Evolutionary conservation across 176 grass and related monocot species (phyloP).

Genomic region (Cenchrus americanus): DNA sequence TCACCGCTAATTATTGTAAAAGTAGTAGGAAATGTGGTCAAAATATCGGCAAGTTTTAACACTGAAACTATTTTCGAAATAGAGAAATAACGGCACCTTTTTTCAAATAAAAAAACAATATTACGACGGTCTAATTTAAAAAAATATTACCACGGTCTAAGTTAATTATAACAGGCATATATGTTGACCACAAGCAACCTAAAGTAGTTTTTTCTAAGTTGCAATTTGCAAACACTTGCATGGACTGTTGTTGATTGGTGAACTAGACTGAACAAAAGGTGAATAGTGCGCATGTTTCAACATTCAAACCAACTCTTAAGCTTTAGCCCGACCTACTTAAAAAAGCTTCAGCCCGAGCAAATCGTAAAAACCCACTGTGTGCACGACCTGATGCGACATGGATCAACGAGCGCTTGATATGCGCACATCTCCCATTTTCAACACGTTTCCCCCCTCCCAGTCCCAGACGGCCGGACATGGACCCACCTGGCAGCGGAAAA

Average conservation of each 20-base stretch:
- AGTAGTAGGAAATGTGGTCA: background rate
- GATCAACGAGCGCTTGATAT: background rate
- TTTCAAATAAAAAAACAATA: no score
- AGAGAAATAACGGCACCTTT: no score
- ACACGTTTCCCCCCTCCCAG: background rate
- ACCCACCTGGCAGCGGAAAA: constrained; percentile 12
- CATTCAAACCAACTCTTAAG: background rate
- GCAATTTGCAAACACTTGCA: no score
- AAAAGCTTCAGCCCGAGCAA: background rate
- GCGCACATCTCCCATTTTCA: background rate
- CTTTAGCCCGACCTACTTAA: background rate
- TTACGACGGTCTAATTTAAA: no score
- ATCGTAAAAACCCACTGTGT: background rate
- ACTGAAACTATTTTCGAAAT: no score
- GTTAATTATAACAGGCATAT: no score
- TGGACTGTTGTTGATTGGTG: background rate
- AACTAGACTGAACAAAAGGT: background rate
- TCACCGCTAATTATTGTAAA: background rate
- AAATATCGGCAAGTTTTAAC: background rate
- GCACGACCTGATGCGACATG: background rate
- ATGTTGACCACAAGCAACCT: no score
- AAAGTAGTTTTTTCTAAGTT: no score
- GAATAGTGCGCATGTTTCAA: background rate
- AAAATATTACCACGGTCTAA: no score
- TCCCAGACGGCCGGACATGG: background rate